Evolutionary conservation across 1,284 basidiomycete genomes (phyloP).

Genomic region (Apiotrichum gamsii): DNA sequence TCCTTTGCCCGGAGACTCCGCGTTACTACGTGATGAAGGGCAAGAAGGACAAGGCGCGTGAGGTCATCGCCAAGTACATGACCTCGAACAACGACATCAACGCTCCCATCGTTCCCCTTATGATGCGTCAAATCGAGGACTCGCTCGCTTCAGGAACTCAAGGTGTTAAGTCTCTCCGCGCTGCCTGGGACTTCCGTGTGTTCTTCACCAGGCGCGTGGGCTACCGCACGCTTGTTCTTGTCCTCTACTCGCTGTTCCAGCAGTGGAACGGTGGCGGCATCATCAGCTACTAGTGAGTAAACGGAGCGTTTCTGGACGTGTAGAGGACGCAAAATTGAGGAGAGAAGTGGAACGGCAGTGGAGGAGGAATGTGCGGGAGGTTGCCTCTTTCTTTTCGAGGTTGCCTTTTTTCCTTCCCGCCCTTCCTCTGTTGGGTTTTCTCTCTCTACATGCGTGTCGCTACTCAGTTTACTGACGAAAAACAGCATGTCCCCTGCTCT

Average conservation of each 20-base stretch:
- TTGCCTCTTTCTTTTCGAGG: no score
- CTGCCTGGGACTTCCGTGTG: constrained; percentile 53
- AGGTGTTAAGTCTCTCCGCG: constrained; percentile 23
- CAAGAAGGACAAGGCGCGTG: constrained; percentile 4
- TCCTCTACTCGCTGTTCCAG: constrained; percentile 9
- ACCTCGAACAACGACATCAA: constrained; percentile 50
- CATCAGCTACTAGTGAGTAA: constrained; percentile 48
- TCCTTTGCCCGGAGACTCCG: constrained; percentile 7
- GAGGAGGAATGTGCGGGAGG: no score
- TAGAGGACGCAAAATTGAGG: no score
- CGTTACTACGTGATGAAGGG: constrained; percentile 7
- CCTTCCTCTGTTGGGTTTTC: no score
- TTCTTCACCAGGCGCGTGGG: constrained; percentile 6
- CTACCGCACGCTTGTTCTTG: constrained; percentile 3
- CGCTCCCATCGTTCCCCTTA: constrained; percentile 53
- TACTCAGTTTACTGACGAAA: no score
- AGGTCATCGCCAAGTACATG: constrained; percentile 40
- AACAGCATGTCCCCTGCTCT: constrained; percentile 20
- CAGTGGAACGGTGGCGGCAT: constrained; percentile 55
- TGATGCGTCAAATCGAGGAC: constrained; percentile 55
- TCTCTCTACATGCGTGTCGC: no score
- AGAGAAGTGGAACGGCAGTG: no score
- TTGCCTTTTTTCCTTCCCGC: no score
- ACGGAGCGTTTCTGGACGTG: no score
- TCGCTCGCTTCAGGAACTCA: constrained; percentile 25